A percentile compares a stretch with the other conserved stretches of the same genome.
Conservation (phyloP, 768 basidiomycete genomes). For the Collybia sp. region DNA sequence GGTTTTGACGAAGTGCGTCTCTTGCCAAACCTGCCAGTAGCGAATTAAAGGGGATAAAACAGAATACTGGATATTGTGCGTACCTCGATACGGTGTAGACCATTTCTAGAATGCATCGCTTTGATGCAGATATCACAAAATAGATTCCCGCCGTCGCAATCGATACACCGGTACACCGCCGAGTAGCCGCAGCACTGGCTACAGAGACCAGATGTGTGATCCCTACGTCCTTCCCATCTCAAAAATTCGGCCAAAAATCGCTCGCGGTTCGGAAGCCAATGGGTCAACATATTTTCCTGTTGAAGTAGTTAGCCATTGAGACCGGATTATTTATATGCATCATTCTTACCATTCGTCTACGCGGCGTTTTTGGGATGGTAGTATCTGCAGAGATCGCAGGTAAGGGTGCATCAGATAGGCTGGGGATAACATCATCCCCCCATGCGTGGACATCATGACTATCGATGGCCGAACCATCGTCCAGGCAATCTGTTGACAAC, state of each 20-base stretch:
- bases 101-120: slow-evolving; percentile 1
- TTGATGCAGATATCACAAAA: slow-evolving; percentile 1
- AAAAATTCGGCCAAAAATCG: background rate
- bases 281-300: background rate
- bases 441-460: no score
- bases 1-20: no score
- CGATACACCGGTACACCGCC: background rate
- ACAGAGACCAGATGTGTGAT: background rate
- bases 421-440: no score
- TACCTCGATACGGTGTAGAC: slow-evolving; percentile 2
- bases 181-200: background rate
- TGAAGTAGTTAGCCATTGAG: background rate
- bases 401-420: no score
- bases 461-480: no score
- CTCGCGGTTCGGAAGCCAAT: background rate
- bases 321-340: no score
- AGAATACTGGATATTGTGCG: background rate
- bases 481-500: no score
- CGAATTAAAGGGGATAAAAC: background rate
- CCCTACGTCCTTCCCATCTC: slow-evolving; percentile 1
- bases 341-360: no score
- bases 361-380: no score
- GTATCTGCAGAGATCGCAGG: no score
- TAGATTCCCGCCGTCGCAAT: slow-evolving; percentile 3
- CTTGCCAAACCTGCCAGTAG: background rate